Conservation (phyloP, 2,329 filamentous ascomycete genomes). For the Epichloe uncinata region DNA sequence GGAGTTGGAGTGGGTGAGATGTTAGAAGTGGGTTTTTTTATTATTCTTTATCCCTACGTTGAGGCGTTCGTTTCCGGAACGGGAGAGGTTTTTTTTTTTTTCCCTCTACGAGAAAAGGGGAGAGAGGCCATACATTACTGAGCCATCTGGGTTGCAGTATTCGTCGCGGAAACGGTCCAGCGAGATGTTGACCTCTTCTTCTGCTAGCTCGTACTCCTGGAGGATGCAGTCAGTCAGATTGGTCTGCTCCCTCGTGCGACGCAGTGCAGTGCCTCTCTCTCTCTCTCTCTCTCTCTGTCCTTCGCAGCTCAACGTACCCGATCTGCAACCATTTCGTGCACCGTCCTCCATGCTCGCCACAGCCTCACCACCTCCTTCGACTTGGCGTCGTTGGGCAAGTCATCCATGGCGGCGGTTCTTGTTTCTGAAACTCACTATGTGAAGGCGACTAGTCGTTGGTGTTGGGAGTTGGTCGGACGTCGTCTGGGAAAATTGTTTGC, state of each 20-base stretch:
- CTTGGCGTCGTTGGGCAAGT: conserved; percentile 35
- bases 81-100: not conserved
- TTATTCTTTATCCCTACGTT: too few species aligned
- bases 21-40: not conserved
- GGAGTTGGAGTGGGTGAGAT: not conserved
- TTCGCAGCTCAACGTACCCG: conserved; percentile 43
- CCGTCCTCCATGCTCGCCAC: conserved; percentile 88
- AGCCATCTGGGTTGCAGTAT: conserved; percentile 60
- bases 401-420: conserved; percentile 21
- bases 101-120: not conserved
- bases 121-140: conserved; percentile 51
- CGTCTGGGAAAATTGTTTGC: not conserved
- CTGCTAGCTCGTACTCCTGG: conserved; percentile 84
- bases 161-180: conserved; percentile 67
- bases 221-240: not conserved
- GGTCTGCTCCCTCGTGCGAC: not conserved
- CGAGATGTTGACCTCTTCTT: conserved; percentile 77
- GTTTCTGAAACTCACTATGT: not conserved
- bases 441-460: conserved; percentile 2
- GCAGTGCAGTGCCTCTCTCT: too few species aligned
- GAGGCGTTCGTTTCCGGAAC: too few species aligned
- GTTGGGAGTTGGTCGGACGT: not conserved
- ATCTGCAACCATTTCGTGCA: conserved; percentile 89
- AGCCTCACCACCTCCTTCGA: conserved; percentile 50
- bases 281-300: not conserved